Evolutionary conservation across 176 grass and related monocot genomes (phyloP).

Genomic region (Tillandsia leiboldiana): DNA sequence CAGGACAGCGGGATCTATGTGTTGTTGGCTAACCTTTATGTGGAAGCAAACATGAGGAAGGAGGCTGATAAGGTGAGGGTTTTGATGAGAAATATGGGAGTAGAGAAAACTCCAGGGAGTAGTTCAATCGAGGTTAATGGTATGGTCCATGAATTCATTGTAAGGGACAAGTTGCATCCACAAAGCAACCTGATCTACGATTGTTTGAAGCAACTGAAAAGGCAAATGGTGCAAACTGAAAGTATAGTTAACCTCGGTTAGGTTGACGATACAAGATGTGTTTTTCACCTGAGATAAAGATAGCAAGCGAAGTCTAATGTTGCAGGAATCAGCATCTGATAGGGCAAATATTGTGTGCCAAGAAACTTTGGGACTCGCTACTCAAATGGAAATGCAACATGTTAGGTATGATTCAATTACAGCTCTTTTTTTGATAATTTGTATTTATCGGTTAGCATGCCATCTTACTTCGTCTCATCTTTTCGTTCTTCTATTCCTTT

Average conservation of each 20-base stretch:
- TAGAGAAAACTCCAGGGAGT: slow-evolving; percentile 72
- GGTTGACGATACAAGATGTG: not conserved
- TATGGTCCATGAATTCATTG: slow-evolving; percentile 65
- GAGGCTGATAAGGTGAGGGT: slow-evolving; percentile 58
- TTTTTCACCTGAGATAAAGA: not conserved
- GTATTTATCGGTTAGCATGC: no score
- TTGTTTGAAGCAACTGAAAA: slow-evolving; percentile 39
- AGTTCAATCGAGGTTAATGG: slow-evolving; percentile 77
- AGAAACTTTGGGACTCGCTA: no score
- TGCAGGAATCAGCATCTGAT: no score
- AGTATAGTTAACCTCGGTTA: slow-evolving; percentile 4
- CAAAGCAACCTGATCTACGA: slow-evolving; percentile 44
- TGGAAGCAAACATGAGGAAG: slow-evolving; percentile 56
- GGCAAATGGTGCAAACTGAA: slow-evolving; percentile 35
- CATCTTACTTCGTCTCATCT: no score
- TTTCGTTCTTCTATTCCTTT: no score
- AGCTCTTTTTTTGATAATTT: no score
- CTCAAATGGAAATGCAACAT: no score
- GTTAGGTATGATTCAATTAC: no score
- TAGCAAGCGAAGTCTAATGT: no score
- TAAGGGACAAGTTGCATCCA: slow-evolving; percentile 47
- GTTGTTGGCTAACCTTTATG: slow-evolving; percentile 73
- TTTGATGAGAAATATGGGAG: slow-evolving; percentile 57
- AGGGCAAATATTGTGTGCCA: no score
- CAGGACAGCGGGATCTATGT: slow-evolving; percentile 67